Percentiles rank a stretch among this genome's conserved stretches.
Conservation (phyloP, 345 rosid genomes). For the Erodium maritimum region DNA sequence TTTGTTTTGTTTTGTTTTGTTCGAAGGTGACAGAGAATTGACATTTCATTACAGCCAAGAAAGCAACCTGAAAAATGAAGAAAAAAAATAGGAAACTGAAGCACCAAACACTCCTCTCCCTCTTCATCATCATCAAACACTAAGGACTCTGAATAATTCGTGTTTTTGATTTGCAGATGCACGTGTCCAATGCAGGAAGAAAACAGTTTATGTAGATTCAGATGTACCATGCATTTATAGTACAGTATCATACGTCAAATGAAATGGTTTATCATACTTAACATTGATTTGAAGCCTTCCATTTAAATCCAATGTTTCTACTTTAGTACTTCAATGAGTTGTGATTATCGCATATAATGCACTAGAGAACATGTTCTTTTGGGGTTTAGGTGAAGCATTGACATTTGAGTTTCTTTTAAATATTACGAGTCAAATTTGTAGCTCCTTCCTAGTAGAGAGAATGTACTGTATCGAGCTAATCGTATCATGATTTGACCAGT, state of each 20-base stretch:
- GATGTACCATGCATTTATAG: background rate
- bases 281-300: background rate
- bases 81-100: too few species aligned
- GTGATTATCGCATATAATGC: background rate
- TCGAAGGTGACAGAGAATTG: too few species aligned
- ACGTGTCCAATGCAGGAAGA: background rate
- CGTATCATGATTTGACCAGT: background rate
- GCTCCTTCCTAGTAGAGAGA: too few species aligned
- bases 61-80: too few species aligned
- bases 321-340: background rate
- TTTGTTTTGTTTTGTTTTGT: too few species aligned
- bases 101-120: too few species aligned
- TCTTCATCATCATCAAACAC: background rate
- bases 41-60: too few species aligned
- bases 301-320: background rate
- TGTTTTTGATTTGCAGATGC: background rate
- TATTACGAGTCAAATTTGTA: too few species aligned
- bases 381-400: background rate
- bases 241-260: too few species aligned
- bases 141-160: background rate
- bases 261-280: background rate
- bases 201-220: background rate
- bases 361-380: background rate
- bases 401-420: background rate
- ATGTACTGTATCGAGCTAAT: background rate